phyloP scores from a whole-genome alignment of 768 basidiomycete genomes.

The Crucibulum laeve region DNA sequence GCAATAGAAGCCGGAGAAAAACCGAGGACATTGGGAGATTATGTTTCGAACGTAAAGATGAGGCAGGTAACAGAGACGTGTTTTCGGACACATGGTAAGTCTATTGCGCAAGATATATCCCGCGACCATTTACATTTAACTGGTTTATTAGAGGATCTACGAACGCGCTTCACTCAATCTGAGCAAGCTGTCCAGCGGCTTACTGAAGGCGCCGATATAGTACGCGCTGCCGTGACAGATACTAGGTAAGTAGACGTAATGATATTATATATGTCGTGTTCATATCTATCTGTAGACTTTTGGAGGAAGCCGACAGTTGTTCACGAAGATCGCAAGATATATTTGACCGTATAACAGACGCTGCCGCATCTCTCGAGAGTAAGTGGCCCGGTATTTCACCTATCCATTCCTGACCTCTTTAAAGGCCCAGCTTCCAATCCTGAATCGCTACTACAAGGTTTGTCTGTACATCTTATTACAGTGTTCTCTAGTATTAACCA shows the following conservation, averaged over 20 bases:
- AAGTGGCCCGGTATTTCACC: slow-evolving; percentile 6
- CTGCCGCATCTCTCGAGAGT: slow-evolving; percentile 52
- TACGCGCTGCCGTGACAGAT: slow-evolving; percentile 45
- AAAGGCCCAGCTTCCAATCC: slow-evolving; percentile 43
- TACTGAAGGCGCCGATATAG: slow-evolving; percentile 53
- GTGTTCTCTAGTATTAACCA: slow-evolving; percentile 1
- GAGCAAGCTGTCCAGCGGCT: slow-evolving; percentile 51
- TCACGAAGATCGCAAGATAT: slow-evolving; percentile 55
- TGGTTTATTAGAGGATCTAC: slow-evolving; percentile 50
- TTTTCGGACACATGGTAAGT: slow-evolving; percentile 61
- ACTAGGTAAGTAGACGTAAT: slow-evolving; percentile 33
- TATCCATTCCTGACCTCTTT: neutral
- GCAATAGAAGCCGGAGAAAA: slow-evolving; percentile 70
- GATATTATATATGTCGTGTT: neutral
- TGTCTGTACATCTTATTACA: neutral
- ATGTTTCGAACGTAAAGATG: slow-evolving; percentile 79
- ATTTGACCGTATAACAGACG: slow-evolving; percentile 50
- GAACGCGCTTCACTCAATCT: slow-evolving; percentile 45
- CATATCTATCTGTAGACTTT: slow-evolving; percentile 30
- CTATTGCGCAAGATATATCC: neutral
- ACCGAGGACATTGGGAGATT: slow-evolving; percentile 71
- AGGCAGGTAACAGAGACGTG: slow-evolving; percentile 73
- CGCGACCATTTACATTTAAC: neutral
- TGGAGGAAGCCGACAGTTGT: slow-evolving; percentile 58
- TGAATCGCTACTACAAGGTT: slow-evolving; percentile 53